These are phyloP conservation scores for Globisporangium orthogonon DNA, from an alignment of 352 stramenopile genomes.

Conservation along the genomic window DNA sequence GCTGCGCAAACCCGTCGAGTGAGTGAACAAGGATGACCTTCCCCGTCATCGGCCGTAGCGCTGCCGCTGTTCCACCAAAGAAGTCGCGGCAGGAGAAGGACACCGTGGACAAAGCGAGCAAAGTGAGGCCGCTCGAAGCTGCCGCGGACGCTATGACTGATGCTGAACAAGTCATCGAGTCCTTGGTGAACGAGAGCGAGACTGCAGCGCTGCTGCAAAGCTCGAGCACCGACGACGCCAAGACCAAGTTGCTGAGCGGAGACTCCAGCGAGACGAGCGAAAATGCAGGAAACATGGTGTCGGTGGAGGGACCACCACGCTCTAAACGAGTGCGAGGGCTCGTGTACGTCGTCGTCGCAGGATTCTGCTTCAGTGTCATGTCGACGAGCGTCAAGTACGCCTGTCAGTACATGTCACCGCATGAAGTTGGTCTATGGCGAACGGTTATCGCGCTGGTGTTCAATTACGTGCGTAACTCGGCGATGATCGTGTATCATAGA, in stretches of 20 bases:
- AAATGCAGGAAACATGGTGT: background rate
- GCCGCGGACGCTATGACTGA: background rate
- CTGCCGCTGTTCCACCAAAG: background rate
- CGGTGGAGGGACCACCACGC: background rate
- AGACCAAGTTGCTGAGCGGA: background rate
- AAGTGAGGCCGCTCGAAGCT: background rate
- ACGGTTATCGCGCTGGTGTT: slow-evolving; percentile 37
- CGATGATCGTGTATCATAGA: no score
- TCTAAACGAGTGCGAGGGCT: slow-evolving; percentile 26
- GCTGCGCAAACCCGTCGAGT: no score
- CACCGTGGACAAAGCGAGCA: background rate
- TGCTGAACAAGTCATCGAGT: background rate
- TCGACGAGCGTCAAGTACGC: slow-evolving; percentile 61
- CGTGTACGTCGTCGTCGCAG: slow-evolving; percentile 38
- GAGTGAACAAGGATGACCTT: background rate
- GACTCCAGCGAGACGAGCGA: slow-evolving; percentile 17
- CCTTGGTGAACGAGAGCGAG: background rate
- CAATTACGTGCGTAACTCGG: slow-evolving; percentile 32
- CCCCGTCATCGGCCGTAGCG: background rate
- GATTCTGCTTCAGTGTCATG: slow-evolving; percentile 60
- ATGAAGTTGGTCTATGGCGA: slow-evolving; percentile 59
- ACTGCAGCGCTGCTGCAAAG: background rate
- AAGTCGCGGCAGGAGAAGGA: background rate
- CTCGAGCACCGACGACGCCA: slow-evolving; percentile 1
- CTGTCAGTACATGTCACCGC: slow-evolving; percentile 40